A percentile compares a stretch with the other conserved stretches of the same genome.
phyloP scores from a whole-genome alignment of 2,329 filamentous ascomycete genomes.

The Aspergillus brunneoviolaceus region DNA sequence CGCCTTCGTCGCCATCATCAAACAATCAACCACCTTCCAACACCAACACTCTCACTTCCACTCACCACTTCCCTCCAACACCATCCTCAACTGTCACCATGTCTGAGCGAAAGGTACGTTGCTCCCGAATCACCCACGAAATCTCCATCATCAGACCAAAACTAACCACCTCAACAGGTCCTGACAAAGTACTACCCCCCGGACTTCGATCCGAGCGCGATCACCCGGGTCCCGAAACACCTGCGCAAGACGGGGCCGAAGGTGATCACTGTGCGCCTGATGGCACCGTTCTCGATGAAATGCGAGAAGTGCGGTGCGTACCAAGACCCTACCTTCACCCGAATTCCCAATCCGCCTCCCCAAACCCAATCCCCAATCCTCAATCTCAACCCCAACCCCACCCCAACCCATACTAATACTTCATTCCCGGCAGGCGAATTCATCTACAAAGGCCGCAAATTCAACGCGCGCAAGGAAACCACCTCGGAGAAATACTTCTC shows the following conservation, averaged over 20 bases:
- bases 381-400: neutral
- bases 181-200: slow-evolving; percentile 56
- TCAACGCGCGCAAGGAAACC: slow-evolving; percentile 92
- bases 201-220: slow-evolving; percentile 86
- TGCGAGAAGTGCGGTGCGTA: slow-evolving; percentile 52
- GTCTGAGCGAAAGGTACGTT: slow-evolving; percentile 61
- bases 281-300: slow-evolving; percentile 83
- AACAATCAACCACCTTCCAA: neutral
- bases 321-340: too few relatives aligned
- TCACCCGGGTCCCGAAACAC: slow-evolving; percentile 64
- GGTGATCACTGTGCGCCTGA: slow-evolving; percentile 81
- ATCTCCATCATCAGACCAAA: neutral
- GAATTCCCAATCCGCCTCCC: too few relatives aligned
- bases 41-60: neutral
- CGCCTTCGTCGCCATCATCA: neutral
- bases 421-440: slow-evolving; percentile 60
- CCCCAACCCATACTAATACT: neutral
- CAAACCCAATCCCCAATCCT: neutral
- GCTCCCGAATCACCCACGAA: neutral
- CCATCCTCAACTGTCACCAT: slow-evolving; percentile 49
- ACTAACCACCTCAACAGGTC: neutral
- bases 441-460: slow-evolving; percentile 91
- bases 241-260: slow-evolving; percentile 67
- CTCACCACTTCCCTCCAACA: neutral
- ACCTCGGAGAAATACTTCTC: slow-evolving; percentile 86